Evolutionary conservation across 257 asterid genomes (phyloP), one percentile per base, ranked within the genome.

Genomic region (Salvia rosmarinus): DNA sequence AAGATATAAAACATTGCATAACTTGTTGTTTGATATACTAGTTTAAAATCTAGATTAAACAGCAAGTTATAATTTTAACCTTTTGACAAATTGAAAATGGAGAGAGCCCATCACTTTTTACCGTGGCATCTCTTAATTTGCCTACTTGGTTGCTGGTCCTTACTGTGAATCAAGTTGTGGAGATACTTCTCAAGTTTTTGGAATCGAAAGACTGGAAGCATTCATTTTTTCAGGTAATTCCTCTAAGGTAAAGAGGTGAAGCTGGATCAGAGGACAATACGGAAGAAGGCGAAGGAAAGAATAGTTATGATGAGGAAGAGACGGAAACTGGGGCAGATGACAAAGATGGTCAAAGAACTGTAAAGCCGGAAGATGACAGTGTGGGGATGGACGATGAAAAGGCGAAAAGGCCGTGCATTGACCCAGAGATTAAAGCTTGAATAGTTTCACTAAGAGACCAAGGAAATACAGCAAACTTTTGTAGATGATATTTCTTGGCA

Each of bases 161-260:
- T 67, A 91, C 99, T 0, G 97, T 94, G 76, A 94, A 94, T 84
- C 97, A 91, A 85, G 97, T 91, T 55, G 84, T 88, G 16, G 97
- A 91, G 85, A 91, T 94, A 82, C 76, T 94, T 47, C 90, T 91
- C 77, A 91, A 85, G 80, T 94, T 76, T 83, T 54, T 89, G 85
- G 97, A 89, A 82, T 78, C 87, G 32, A 81, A 79, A 81, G 91
- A 89, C 77, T 94, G 99, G 99, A 89, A 89, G 74, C 73, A 77
- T 16, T 85, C 97, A 10, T 91, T 93, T 82, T 90, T 88, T 60
- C 73, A 85, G 58, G 99, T 94, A 69, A 87, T 94, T 76, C 99
- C 99, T 82, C 97, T 68, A 43, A 86, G 99, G 68, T 91, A 94
- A 85, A 89, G 90, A 86, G 79, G 82, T 30, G 95, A 85, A 55